Evolutionary conservation across 1,139 yeast genomes (phyloP).

Genomic region (Taphrina communis): DNA sequence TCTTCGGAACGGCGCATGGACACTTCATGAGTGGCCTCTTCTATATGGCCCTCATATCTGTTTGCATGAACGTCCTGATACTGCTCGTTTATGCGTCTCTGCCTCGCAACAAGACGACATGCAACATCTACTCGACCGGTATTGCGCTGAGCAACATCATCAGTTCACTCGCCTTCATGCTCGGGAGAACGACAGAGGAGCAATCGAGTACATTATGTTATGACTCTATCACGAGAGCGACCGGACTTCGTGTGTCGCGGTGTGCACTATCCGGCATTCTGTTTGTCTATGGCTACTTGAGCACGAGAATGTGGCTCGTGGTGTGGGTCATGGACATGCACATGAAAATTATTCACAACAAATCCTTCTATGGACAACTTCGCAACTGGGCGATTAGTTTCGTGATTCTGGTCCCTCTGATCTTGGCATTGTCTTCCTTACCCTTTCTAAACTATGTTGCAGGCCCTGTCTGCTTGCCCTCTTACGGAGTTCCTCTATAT

Average conservation of each 20-base stretch:
- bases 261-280: constrained; percentile 29
- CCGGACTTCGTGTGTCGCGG: constrained; percentile 27
- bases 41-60: background rate
- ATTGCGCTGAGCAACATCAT: constrained; percentile 15
- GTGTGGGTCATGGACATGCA: constrained; percentile 26
- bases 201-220: constrained; percentile 4
- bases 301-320: constrained; percentile 19
- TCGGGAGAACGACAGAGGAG: background rate
- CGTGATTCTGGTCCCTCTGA: constrained; percentile 1
- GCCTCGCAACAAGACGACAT: constrained; percentile 8
- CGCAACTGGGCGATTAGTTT: constrained; percentile 3
- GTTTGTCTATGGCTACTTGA: constrained; percentile 21
- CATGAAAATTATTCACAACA: background rate
- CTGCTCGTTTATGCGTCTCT: constrained; percentile 1
- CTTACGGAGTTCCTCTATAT: background rate
- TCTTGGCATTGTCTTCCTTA: constrained; percentile 1
- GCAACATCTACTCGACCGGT: constrained; percentile 18
- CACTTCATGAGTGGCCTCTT: background rate
- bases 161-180: constrained; percentile 21
- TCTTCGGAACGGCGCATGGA: constrained; percentile 1
- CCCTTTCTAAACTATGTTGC: constrained; percentile 2
- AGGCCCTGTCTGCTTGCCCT: constrained; percentile 13
- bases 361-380: background rate
- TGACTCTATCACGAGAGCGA: constrained; percentile 29
- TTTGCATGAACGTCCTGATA: background rate